phyloP scores from a whole-genome alignment of 2,329 filamentous ascomycete genomes.

The Aspergillus sp. region DNA sequence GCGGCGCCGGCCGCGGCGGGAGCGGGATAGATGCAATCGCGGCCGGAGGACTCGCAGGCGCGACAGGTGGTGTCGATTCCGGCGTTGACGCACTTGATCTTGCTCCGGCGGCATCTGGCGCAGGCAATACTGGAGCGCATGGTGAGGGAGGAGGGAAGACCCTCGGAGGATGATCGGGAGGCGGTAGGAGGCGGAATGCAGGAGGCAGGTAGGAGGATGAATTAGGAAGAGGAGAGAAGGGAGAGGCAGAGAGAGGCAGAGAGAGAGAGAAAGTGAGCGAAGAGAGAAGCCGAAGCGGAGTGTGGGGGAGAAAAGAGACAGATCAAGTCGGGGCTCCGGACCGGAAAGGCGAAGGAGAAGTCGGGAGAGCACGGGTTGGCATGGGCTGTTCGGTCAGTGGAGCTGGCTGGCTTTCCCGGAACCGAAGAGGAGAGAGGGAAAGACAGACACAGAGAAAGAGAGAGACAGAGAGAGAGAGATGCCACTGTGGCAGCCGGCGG shows the following conservation, averaged over 20 bases:
- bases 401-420: too few relatives aligned
- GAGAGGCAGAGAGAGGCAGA: slow-evolving; percentile 4
- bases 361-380: slow-evolving; percentile 8
- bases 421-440: slow-evolving; percentile 5
- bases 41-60: slow-evolving; percentile 60
- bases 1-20: slow-evolving; percentile 24
- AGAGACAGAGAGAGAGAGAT: slow-evolving; percentile 4
- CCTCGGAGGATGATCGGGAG: slow-evolving; percentile 1
- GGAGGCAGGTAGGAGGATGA: background rate
- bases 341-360: slow-evolving; percentile 16
- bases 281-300: slow-evolving; percentile 15
- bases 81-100: slow-evolving; percentile 79
- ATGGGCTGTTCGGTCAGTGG: too few relatives aligned
- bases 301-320: slow-evolving; percentile 27
- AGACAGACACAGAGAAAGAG: slow-evolving; percentile 4
- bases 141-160: slow-evolving; percentile 4
- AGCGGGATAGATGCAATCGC: slow-evolving; percentile 62
- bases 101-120: slow-evolving; percentile 64
- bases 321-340: slow-evolving; percentile 22
- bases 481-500: too few relatives aligned
- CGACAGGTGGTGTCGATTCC: slow-evolving; percentile 64
- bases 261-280: slow-evolving; percentile 2
- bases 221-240: background rate
- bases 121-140: slow-evolving; percentile 77
- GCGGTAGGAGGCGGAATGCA: background rate